phyloP scores from a whole-genome alignment of 1,284 basidiomycete species.

The Rhodotorula sp. region DNA sequence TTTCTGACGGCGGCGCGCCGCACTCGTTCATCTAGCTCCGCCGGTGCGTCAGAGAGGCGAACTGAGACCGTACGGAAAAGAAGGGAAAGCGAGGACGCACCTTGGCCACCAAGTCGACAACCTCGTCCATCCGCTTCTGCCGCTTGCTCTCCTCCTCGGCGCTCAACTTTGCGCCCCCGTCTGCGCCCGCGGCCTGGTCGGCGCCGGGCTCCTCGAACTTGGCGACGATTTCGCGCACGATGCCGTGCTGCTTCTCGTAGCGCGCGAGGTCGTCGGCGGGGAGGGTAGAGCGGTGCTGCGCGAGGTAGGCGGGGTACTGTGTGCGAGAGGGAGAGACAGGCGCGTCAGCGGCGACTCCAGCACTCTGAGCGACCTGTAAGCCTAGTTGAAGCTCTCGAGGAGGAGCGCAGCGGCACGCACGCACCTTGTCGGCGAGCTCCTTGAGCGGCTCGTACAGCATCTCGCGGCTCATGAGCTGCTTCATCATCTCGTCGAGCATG shows the following conservation, averaged over 20 bases:
- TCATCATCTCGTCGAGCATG: conserved; percentile 88
- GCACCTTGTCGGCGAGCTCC: conserved; percentile 80
- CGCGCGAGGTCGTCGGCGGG: conserved; percentile 66
- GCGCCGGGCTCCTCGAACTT: conserved; percentile 67
- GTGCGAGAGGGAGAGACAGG: not conserved
- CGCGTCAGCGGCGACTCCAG: not conserved
- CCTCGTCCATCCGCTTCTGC: conserved; percentile 57
- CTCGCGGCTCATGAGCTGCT: conserved; percentile 89
- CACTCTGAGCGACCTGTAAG: not conserved
- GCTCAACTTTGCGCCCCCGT: not conserved
- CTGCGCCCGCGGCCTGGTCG: conserved; percentile 29
- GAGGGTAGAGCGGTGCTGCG: conserved; percentile 55
- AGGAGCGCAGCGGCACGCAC: conserved; percentile 27
- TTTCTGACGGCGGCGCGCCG: conserved; percentile 83
- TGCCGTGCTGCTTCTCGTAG: conserved; percentile 67
- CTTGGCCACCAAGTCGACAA: conserved; percentile 75
- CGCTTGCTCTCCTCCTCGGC: conserved; percentile 64
- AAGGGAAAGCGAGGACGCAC: conserved; percentile 53
- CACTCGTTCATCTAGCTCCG: conserved; percentile 70
- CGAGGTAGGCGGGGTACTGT: conserved; percentile 82
- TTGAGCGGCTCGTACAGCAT: conserved; percentile 88
- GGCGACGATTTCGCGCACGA: conserved; percentile 68
- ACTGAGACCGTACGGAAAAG: conserved; percentile 41
- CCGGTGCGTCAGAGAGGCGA: not conserved
- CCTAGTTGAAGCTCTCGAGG: not conserved